phyloP scores from a whole-genome alignment of 2,329 filamentous ascomycete species.

The Ophiobolus disseminans region DNA sequence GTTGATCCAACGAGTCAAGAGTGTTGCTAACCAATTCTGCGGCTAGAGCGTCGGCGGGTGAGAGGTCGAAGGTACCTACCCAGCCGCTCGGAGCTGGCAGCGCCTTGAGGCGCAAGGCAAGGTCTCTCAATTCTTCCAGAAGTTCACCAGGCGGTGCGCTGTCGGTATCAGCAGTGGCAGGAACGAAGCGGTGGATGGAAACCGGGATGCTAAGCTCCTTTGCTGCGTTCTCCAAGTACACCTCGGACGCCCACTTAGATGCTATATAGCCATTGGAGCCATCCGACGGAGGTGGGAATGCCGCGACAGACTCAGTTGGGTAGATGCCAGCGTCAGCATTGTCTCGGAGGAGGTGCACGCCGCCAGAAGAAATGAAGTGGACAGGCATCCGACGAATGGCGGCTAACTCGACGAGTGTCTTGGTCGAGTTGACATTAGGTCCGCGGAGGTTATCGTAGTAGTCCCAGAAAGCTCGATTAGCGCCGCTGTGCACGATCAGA shows the following conservation, averaged over 20 bases:
- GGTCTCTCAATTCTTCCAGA: too few species aligned
- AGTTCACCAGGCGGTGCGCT: too few species aligned
- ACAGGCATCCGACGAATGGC: conserved; percentile 11
- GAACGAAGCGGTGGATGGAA: not conserved
- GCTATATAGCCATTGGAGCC: conserved; percentile 47
- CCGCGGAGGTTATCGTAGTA: conserved; percentile 25
- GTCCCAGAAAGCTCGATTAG: conserved; percentile 27
- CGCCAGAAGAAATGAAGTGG: conserved; percentile 17
- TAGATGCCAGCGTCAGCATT: not conserved
- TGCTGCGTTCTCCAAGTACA: conserved; percentile 40
- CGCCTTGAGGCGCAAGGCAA: too few species aligned
- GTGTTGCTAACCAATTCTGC: too few species aligned
- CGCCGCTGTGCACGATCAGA: conserved; percentile 33
- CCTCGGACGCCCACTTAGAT: conserved; percentile 52
- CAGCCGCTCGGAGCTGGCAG: too few species aligned
- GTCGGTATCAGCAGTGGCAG: too few species aligned
- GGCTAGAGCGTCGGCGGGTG: too few species aligned
- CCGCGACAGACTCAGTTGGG: not conserved
- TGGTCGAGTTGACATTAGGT: conserved; percentile 25
- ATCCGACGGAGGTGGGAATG: conserved; percentile 27
- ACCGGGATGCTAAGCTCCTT: not conserved
- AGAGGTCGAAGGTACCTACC: too few species aligned
- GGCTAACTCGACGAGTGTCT: conserved; percentile 11
- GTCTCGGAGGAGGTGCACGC: not conserved
- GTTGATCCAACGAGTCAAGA: too few species aligned